phyloP scores from a whole-genome alignment of 345 rosid genomes.

The Populus nigra region DNA sequence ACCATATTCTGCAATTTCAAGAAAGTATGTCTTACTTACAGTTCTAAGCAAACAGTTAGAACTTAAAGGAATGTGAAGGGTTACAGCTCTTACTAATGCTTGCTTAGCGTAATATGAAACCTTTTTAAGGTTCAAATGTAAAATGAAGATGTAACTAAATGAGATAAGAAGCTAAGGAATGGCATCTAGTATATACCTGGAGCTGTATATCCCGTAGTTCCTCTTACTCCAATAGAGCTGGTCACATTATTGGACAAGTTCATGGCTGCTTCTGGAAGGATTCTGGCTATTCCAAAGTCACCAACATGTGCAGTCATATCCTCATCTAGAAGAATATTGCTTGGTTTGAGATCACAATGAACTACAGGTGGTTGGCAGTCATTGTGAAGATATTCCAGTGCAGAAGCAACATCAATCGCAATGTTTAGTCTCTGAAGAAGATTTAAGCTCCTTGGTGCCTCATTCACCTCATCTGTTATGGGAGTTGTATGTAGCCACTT shows the following conservation, averaged over 20 bases:
- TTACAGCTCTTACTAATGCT: background rate
- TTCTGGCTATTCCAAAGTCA: slow-evolving; percentile 15
- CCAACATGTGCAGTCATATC: slow-evolving; percentile 10
- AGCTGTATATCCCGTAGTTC: slow-evolving; percentile 13
- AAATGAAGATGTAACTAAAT: too few species aligned
- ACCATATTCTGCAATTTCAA: slow-evolving; percentile 9
- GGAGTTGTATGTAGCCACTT: background rate
- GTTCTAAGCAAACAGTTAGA: too few species aligned
- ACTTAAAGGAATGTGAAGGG: too few species aligned
- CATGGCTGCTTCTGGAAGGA: background rate
- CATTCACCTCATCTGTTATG: background rate
- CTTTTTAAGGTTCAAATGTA: too few species aligned
- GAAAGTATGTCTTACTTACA: too few species aligned
- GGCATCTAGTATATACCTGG: background rate
- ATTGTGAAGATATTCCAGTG: slow-evolving; percentile 18
- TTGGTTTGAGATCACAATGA: slow-evolving; percentile 20
- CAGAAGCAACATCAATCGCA: slow-evolving; percentile 8
- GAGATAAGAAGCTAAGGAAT: too few species aligned
- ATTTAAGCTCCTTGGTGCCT: background rate
- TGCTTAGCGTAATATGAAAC: too few species aligned
- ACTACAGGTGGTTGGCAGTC: background rate
- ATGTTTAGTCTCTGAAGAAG: slow-evolving; percentile 1
- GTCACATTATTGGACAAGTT: background rate
- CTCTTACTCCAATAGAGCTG: slow-evolving; percentile 1
- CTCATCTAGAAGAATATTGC: slow-evolving; percentile 13